Evolutionary conservation across 306 rosid genomes (phyloP).

Genomic region (Senna tora): DNA sequence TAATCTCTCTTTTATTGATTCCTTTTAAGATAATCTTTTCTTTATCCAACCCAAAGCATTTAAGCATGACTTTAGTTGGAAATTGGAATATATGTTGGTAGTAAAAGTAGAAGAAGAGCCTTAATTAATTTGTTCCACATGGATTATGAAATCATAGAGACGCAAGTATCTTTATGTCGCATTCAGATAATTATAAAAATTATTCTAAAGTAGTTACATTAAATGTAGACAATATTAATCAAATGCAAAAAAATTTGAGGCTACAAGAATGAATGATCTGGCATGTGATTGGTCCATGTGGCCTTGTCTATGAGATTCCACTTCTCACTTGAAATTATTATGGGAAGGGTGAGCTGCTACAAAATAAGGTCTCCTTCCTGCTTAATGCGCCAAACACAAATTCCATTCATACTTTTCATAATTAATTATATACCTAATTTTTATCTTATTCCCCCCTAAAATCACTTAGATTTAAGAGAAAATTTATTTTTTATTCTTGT

Average conservation of each 20-base stretch:
- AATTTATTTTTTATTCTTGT: too few relatives aligned
- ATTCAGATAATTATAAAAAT: background rate
- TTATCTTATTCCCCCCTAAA: too few relatives aligned
- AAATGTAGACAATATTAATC: background rate
- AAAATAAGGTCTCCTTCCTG: background rate
- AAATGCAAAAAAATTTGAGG: background rate
- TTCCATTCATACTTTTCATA: slow-evolving; percentile 15
- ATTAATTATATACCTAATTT: background rate
- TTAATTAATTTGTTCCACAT: background rate
- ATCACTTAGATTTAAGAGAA: too few relatives aligned
- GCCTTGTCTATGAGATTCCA: slow-evolving; percentile 27
- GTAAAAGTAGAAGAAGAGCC: background rate
- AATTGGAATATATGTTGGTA: background rate
- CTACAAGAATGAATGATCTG: slow-evolving; percentile 22
- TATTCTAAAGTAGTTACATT: background rate
- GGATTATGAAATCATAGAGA: background rate
- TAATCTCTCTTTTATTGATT: background rate
- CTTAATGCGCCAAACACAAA: slow-evolving; percentile 23
- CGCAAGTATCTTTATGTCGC: background rate
- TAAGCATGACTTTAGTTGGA: background rate
- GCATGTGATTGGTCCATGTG: slow-evolving; percentile 30
- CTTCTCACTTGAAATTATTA: background rate
- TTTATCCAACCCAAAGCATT: background rate
- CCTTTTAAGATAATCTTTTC: background rate
- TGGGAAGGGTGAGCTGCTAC: background rate